Base-by-base conservation (phyloP, 495 filamentous ascomycete genomes). In the Polyplosphaeria fusca region DNA sequence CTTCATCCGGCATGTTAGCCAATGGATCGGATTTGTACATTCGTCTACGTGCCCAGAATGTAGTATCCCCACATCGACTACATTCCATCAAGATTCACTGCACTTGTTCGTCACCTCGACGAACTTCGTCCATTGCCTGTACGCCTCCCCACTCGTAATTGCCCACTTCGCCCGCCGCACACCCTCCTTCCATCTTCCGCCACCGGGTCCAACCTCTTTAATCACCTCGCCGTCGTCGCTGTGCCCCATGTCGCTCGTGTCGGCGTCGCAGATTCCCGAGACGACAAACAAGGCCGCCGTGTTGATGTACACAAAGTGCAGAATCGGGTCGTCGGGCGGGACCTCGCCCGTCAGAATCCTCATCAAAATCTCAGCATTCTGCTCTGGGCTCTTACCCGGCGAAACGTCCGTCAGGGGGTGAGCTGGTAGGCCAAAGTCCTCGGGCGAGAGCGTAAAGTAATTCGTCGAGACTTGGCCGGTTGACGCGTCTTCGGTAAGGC, bases 251-350 rank as follows among this genome's bases (percentile, higher is more conserved):
- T 81, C 73, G 64, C 86, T 89, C 25, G 75, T 79, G 28, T 92
- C 85, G 0, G 84, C 81, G 52, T 96, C 92, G 63, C 91, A 93
- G n/a, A 94, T 71, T 0, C 94, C 94, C 0, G 87, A 77, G 5
- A 85, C 80, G 0, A 91, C 91, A 20, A 97, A 78, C 44, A 97
- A 72, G 12, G 89, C 89, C 1, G 93, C 93, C 0, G 91, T 86
- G 66, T 99, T 99, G 68, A 96, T 85, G 37, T 96, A 74, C 39
- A 99, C 92, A 64, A 97, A 97, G 65, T 93, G 84, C 69, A 94
- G 68, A 60, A 99, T 89, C 1, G 94, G 88, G 68, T 94, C 83
- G 58, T 88, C 85, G 9, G 76, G 74, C 0, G 79, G 74, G 49
- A 94, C 66, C 69, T 89, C 79, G 42, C 87, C 86, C 18, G 80